phyloP scores from a whole-genome alignment of 139 green algal species.

The Trebouxia sp. region DNA sequence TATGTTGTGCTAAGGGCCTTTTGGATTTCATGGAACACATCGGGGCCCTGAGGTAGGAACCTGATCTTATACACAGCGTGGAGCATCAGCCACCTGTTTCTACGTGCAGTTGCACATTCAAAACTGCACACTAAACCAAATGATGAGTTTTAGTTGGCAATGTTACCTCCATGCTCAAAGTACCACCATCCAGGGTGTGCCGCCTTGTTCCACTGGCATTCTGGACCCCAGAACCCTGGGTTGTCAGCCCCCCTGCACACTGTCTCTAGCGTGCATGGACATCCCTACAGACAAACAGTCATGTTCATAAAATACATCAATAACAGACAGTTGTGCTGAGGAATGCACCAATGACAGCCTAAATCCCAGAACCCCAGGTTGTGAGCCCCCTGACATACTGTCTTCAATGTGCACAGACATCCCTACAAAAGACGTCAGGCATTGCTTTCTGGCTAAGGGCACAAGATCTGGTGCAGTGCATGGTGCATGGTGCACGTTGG shows the following conservation, averaged over 20 bases:
- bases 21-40: too few species aligned
- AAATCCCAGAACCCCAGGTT: neutral
- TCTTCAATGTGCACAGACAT: neutral
- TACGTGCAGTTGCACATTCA: too few species aligned
- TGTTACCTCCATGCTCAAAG: constrained; percentile 28
- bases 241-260: constrained; percentile 24
- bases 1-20: too few species aligned
- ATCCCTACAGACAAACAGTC: neutral
- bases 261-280: constrained; percentile 9
- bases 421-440: neutral
- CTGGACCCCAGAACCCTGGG: neutral
- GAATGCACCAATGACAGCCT: neutral
- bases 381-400: neutral
- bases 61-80: too few species aligned
- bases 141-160: neutral
- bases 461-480: neutral
- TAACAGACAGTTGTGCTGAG: neutral
- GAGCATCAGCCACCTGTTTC: too few species aligned
- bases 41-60: too few species aligned
- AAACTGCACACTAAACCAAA: neutral
- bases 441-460: too few species aligned
- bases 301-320: neutral
- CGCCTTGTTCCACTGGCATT: constrained; percentile 8
- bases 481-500: neutral
- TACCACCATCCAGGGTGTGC: constrained; percentile 25